Evolutionary conservation across 1,284 basidiomycete genomes (phyloP), one percentile per base, ranked within the genome.

Genomic region (Phaffia rhodozyma): DNA sequence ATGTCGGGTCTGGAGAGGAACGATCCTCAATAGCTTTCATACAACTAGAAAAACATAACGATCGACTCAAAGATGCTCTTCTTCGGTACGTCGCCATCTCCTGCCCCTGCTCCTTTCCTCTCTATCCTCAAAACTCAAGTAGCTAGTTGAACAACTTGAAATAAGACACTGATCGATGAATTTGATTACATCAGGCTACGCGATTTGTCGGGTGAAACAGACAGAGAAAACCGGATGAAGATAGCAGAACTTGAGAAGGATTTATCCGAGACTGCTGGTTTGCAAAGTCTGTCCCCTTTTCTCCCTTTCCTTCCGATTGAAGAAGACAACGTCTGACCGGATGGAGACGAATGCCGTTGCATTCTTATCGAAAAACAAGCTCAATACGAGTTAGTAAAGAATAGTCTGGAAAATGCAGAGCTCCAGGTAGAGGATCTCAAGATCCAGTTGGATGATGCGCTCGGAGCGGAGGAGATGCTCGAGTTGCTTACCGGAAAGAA

Each of bases 401-500:
- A 86, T 70, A 89, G 89, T 71, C 81, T 96, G 2, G 77, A 85
- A 27, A 90, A 89, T 69, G 87, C 91, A 6, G 91, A 97, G 71
- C 81, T 82, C 0, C 90, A 96, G 69, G 85, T 97, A 32, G 91
- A 96, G 69, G 91, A 97, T 65, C 84, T 98, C 66, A 97, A 97
- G 74, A 72, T 84, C 21, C 94, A 98, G 73, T 83, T 98, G 13
- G 96, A 99, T 72, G 91, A 94, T 73, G 91, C 96, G 0, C 80
- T 96, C 2, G 90, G 89, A 23, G 91, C 92, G 0, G 93, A 98
- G 74, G 96, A 98, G 68, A 86, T 99, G 81, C 83, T 98, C 6
- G 91, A 97, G 54, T 86, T 92, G 71, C 80, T 99, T 48, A 97
- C 94, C 0, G 96, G 97, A 72, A 84, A 91, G 29, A 98, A 97